Evolutionary conservation across 2,329 filamentous ascomycete genomes (phyloP), one percentile per base, ranked within the genome.

Genomic region (Microdochium trichocladiopsis): DNA sequence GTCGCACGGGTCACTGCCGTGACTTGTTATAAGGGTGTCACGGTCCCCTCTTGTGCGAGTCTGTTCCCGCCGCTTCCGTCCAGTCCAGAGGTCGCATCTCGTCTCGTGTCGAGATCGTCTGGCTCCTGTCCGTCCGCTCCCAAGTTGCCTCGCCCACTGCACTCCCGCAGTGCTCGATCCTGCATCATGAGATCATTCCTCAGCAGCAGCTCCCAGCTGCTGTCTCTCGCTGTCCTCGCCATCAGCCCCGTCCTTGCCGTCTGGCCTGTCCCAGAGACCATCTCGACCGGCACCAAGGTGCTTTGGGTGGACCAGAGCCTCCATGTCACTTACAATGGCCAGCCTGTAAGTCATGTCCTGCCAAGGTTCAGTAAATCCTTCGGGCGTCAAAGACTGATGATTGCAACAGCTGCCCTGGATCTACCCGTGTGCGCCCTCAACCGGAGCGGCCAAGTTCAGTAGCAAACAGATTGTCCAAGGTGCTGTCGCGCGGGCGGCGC

Each of bases 261-360:
- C 54, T 85, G 82, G 82, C 82, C 82, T 12, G 69, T 74, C 22
- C 82, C 82, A 2, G 68, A 70, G 51, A 71, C 69, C 37, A 70
- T 78, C 51, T 74, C 71, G 47, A 78, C 74, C 16, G 82, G 82
- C 53, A 73, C 73, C 57, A 71, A 71, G 10, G 70, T 73, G 28
- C 66, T 85, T 55, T 81, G 77, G 67, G 78, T 85, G 60, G 69
- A 73, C 55, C 67, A 75, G 55, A 69, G 70, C 57, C 64, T 84
- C 53, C 61, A 70, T 14, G 70, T 85, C 53, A 81, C 77, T 37
- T 84, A 84, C 63, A 84, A 85, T 68, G 78, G 78, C 59, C 69
- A 68, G 63, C 64, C 62, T 67, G 80, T 84, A 82, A 64, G 79
- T 64, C 75, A 33, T 8, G 14, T 8, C 8, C 28, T 67, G n/a